These are phyloP conservation scores for Beauveria varroae DNA, from an alignment of 2,329 filamentous ascomycete species.

Conservation along the genomic window DNA sequence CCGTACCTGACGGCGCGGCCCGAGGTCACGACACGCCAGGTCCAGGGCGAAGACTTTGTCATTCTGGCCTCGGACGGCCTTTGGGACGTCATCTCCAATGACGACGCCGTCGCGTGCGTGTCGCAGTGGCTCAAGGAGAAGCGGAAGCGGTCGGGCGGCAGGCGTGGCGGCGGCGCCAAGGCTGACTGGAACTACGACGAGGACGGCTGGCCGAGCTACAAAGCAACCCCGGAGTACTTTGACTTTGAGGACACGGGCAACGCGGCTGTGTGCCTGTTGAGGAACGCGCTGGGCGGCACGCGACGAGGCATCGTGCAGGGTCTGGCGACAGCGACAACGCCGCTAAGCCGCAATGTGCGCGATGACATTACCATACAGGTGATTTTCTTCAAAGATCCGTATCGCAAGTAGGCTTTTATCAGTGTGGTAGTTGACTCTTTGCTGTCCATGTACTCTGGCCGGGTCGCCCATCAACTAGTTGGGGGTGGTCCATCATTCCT, in stretches of 20 bases:
- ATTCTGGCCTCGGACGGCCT: constrained; percentile 62
- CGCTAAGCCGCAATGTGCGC: constrained; percentile 55
- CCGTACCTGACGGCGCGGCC: constrained; percentile 64
- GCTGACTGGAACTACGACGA: constrained; percentile 11
- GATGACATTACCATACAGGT: constrained; percentile 83
- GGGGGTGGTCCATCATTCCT: too few species aligned
- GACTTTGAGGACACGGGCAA: constrained; percentile 69
- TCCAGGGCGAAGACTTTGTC: constrained; percentile 47
- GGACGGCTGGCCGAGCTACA: constrained; percentile 18
- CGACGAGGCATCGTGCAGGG: constrained; percentile 68
- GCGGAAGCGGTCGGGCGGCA: neutral
- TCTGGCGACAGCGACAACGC: constrained; percentile 61
- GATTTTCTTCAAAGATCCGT: constrained; percentile 47
- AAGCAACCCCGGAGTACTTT: constrained; percentile 45
- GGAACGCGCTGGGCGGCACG: constrained; percentile 73
- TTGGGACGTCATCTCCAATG: constrained; percentile 53
- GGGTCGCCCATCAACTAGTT: too few species aligned
- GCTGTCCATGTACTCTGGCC: neutral
- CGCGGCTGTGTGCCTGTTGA: constrained; percentile 70
- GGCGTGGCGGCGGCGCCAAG: constrained; percentile 16
- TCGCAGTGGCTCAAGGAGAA: constrained; percentile 40
- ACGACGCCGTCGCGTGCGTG: constrained; percentile 51
- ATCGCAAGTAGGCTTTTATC: neutral
- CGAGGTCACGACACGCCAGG: constrained; percentile 48
- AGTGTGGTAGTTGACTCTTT: neutral